These are phyloP conservation scores for Beauveria scarabaeidicola DNA, from an alignment of 2,329 filamentous ascomycete genomes.

Conservation along the genomic window DNA sequence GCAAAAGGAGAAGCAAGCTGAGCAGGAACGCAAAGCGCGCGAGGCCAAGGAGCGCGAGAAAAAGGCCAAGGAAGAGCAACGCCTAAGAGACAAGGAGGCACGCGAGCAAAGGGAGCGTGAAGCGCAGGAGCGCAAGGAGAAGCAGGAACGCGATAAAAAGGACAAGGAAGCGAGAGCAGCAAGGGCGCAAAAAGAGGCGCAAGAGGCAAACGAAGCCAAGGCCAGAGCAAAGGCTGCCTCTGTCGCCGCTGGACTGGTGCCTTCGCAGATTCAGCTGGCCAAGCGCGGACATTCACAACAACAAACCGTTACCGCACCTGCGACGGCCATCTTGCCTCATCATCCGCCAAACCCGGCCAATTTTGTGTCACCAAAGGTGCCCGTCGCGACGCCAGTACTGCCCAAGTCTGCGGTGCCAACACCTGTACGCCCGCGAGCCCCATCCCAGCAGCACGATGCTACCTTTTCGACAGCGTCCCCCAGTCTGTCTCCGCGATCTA, in stretches of 20 bases:
- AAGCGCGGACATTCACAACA: slow-evolving; percentile 31
- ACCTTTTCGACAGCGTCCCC: slow-evolving; percentile 60
- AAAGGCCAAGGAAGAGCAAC: slow-evolving; percentile 74
- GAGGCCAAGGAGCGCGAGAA: slow-evolving; percentile 62
- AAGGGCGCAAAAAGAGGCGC: slow-evolving; percentile 52
- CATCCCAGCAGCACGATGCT: slow-evolving; percentile 63
- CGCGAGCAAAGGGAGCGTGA: slow-evolving; percentile 65
- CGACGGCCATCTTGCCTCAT: slow-evolving; percentile 41
- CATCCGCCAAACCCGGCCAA: slow-evolving; percentile 49
- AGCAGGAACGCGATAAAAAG: slow-evolving; percentile 54
- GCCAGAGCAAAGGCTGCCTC: slow-evolving; percentile 64
- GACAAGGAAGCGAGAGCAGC: slow-evolving; percentile 49
- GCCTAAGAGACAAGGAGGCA: slow-evolving; percentile 69
- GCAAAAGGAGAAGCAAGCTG: slow-evolving; percentile 76
- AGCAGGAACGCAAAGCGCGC: slow-evolving; percentile 71
- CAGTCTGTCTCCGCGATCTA: slow-evolving; percentile 49
- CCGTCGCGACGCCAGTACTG: slow-evolving; percentile 69
- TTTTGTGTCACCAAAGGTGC: slow-evolving; percentile 70
- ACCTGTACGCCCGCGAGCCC: slow-evolving; percentile 64
- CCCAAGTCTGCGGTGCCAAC: slow-evolving; percentile 64
- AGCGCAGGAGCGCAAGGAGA: slow-evolving; percentile 52
- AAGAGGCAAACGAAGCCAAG: slow-evolving; percentile 39
- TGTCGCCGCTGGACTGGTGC: slow-evolving; percentile 29
- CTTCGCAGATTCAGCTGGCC: slow-evolving; percentile 8
- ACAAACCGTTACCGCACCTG: slow-evolving; percentile 28